A percentile compares a stretch with the other conserved stretches of the same genome.
These are phyloP conservation scores for Aureobasidium pullulans DNA, from an alignment of 2,329 filamentous ascomycete genomes.

Conservation along the genomic window DNA sequence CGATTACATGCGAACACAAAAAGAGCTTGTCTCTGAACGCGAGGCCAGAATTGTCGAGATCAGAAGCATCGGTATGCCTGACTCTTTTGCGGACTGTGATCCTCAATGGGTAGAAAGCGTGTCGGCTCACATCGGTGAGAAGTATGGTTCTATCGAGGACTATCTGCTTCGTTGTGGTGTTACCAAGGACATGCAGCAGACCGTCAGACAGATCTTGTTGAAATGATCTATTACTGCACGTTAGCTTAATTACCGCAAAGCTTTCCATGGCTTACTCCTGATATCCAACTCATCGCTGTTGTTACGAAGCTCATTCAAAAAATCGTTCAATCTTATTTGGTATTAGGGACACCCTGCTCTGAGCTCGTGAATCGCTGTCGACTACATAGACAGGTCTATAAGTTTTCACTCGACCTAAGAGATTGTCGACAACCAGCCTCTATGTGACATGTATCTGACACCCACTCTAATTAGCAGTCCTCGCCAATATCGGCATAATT, in stretches of 20 bases:
- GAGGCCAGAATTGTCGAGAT: conserved; percentile 62
- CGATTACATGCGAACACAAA: conserved; percentile 64
- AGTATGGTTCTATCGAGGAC: conserved; percentile 57
- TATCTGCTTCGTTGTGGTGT: conserved; percentile 61
- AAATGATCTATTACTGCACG: not conserved
- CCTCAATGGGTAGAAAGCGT: conserved; percentile 56
- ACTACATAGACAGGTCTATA: too few species aligned
- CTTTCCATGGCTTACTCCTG: not conserved
- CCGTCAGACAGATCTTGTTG: conserved; percentile 11
- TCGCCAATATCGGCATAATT: not conserved
- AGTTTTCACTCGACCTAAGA: too few species aligned
- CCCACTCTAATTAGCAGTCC: too few species aligned
- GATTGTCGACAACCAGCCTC: too few species aligned
- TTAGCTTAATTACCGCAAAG: not conserved
- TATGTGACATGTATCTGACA: too few species aligned
- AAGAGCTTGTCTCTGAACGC: conserved; percentile 54
- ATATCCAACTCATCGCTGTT: too few species aligned
- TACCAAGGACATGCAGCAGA: conserved; percentile 25
- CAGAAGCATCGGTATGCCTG: conserved; percentile 59
- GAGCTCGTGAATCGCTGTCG: not conserved
- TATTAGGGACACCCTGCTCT: not conserved
- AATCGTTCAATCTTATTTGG: not conserved
- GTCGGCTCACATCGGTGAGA: conserved; percentile 48
- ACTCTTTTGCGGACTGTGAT: conserved; percentile 64
- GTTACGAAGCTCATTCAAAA: too few species aligned